phyloP scores from a whole-genome alignment of 805 yeast species.

The Saccharomycopsis amapae region DNA sequence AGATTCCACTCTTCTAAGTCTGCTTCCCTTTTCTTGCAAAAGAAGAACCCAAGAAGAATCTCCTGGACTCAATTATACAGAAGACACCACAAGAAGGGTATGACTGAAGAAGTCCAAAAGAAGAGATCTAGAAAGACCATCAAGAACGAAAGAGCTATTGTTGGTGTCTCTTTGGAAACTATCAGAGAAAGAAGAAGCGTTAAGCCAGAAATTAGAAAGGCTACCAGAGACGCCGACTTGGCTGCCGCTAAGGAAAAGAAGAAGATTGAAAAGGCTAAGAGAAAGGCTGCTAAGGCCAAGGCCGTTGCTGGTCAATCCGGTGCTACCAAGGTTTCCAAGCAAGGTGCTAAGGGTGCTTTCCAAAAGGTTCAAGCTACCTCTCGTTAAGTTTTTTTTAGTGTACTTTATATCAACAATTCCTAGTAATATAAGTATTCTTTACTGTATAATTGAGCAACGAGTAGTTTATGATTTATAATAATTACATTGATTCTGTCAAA shows the following conservation, averaged over 20 bases:
- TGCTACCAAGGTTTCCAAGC: slow-evolving; percentile 81
- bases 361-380: slow-evolving; percentile 95
- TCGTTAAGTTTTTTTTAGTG: slow-evolving; percentile 51
- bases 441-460: no score
- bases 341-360: slow-evolving; percentile 97
- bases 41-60: slow-evolving; percentile 99
- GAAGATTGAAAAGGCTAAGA: slow-evolving; percentile 88
- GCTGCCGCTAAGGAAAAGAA: slow-evolving; percentile 78
- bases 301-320: slow-evolving; percentile 55
- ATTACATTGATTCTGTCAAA: no score
- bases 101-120: slow-evolving; percentile 96
- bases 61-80: slow-evolving; percentile 99
- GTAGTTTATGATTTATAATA: no score
- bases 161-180: slow-evolving; percentile 97
- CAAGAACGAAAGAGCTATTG: slow-evolving; percentile 98
- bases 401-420: neutral
- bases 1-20: slow-evolving; percentile 98
- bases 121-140: slow-evolving; percentile 96
- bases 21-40: slow-evolving; percentile 96
- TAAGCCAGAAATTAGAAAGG: slow-evolving; percentile 75
- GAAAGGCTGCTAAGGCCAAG: slow-evolving; percentile 90
- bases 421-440: neutral
- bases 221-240: slow-evolving; percentile 64
- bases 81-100: slow-evolving; percentile 99
- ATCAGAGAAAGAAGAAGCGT: slow-evolving; percentile 95